A percentile compares a stretch with the other conserved stretches of the same genome.
Evolutionary conservation across 164 flowering plant genomes (phyloP).

Genomic region (Taxillus chinensis): DNA sequence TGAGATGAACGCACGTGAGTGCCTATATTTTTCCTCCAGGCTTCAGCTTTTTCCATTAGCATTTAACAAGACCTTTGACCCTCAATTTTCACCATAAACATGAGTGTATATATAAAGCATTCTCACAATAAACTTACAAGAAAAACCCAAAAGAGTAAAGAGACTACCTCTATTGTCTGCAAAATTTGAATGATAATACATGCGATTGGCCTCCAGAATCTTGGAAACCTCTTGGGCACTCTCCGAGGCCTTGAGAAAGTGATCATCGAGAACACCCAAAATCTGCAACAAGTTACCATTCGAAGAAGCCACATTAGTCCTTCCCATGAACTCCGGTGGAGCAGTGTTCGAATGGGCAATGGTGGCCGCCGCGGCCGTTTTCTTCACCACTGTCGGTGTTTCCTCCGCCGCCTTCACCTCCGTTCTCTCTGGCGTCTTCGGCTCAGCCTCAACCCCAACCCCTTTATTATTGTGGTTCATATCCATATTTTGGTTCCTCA

Average conservation of each 20-base stretch:
- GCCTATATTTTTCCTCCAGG: background rate
- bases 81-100: background rate
- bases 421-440: constrained; percentile 18
- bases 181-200: constrained; percentile 91
- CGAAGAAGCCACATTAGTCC: constrained; percentile 12
- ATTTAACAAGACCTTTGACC: background rate
- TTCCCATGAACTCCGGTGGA: constrained; percentile 28
- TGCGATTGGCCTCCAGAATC: constrained; percentile 82
- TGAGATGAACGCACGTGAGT: no score
- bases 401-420: background rate
- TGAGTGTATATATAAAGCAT: no score
- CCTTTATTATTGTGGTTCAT: background rate
- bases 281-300: constrained; percentile 43
- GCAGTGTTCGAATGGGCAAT: constrained; percentile 45
- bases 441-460: constrained; percentile 13
- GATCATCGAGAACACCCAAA: constrained; percentile 55
- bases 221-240: constrained; percentile 74
- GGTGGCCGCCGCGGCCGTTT: constrained; percentile 12
- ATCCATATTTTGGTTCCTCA: background rate
- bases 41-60: background rate
- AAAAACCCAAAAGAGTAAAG: background rate
- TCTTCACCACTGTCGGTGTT: constrained; percentile 1
- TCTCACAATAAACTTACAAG: no score
- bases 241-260: constrained; percentile 75
- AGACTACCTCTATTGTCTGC: constrained; percentile 67